A percentile compares a stretch with the other conserved stretches of the same genome.
Evolutionary conservation across 2,329 filamentous ascomycete species (phyloP).

Genomic region (Rasamsonia emersonii): DNA sequence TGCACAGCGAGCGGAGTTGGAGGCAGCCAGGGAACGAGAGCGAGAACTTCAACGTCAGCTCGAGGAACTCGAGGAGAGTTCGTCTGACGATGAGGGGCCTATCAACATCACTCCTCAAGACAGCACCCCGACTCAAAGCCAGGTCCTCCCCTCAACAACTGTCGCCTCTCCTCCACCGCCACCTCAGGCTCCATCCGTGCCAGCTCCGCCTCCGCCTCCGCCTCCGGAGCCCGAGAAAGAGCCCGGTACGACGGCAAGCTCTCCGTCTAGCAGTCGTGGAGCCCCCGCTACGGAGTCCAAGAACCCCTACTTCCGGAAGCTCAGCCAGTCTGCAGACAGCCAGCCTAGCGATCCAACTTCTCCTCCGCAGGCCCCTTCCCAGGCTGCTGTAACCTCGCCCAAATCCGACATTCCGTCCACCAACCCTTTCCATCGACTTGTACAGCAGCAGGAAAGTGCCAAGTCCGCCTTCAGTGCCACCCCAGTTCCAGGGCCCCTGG

Average conservation of each 20-base stretch:
- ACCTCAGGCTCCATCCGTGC: conserved; percentile 12
- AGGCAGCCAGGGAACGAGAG: conserved; percentile 82
- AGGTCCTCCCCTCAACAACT: conserved; percentile 37
- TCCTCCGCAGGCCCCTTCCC: conserved; percentile 34
- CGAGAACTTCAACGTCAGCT: conserved; percentile 82
- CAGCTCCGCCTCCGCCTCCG: conserved; percentile 18
- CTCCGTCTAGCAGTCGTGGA: conserved; percentile 42
- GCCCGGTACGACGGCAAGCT: conserved; percentile 40
- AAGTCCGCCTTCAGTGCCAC: conserved; percentile 47
- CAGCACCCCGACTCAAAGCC: conserved; percentile 51
- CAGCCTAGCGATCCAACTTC: conserved; percentile 33
- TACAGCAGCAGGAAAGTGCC: conserved; percentile 51
- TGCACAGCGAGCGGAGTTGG: conserved; percentile 80
- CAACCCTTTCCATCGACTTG: conserved; percentile 89
- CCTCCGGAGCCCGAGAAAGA: conserved; percentile 44
- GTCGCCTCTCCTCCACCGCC: conserved; percentile 20
- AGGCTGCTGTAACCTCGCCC: conserved; percentile 30
- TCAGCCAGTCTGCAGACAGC: conserved; percentile 59
- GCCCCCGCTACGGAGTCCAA: conserved; percentile 67
- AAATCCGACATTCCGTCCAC: conserved; percentile 58
- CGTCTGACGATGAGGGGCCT: conserved; percentile 71
- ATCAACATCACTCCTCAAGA: conserved; percentile 56
- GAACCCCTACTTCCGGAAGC: conserved; percentile 90
- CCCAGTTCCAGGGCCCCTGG: conserved; percentile 36
- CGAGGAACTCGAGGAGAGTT: conserved; percentile 67